Base-by-base conservation (phyloP, 495 filamentous ascomycete genomes). In the Amniculicola lignicola region DNA sequence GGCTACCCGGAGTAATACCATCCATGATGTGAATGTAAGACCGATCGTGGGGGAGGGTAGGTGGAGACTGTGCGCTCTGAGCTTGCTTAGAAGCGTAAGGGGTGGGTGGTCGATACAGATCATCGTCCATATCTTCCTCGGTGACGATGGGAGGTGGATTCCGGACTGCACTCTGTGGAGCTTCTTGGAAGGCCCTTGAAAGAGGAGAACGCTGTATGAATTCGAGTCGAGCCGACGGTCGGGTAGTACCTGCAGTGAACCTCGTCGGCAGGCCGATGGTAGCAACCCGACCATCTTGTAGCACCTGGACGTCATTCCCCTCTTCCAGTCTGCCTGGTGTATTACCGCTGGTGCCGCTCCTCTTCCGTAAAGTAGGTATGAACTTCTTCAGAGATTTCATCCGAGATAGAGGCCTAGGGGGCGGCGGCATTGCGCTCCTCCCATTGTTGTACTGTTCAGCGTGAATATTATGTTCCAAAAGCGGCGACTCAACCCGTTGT, bases 371-470 rank as follows among this genome's bases (percentile, higher is more conserved):
- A 19, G 22, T 19, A n/a, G 23, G 50, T 4, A 45, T 12, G 7
- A 54, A 7, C 22, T 56, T 51, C 25, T 35, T 46, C 19, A 54
- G 25, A 25, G 35, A 48, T 14, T 44, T 51, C 23, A 43, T 42
- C 21, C 37, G 31, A 1, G 57, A 57, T 14, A 46, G 14, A 2
- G 44, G 51, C 22, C 45, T 55, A 21, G 21, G 2, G 12, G 67
- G 69, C 18, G 67, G 69, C 16, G 69, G 69, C 67, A 69, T 71
- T 22, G 60, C 49, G 39, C 65, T 67, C n/a, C 21, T 25, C 7
- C 35, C 48, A 9, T 42, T 33, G 25, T 23, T 29, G 22, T 9
- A 38, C 16, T 37, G 11, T 11, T 19, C 37, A 15, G 51, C 48
- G 38, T 47, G 41, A 22, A 35, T 46, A 14, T 47, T 48, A 11